Evolutionary conservation across 1,284 basidiomycete species (phyloP), one percentile per base, ranked within the genome.

Genomic region (Farysia itapuensis): DNA sequence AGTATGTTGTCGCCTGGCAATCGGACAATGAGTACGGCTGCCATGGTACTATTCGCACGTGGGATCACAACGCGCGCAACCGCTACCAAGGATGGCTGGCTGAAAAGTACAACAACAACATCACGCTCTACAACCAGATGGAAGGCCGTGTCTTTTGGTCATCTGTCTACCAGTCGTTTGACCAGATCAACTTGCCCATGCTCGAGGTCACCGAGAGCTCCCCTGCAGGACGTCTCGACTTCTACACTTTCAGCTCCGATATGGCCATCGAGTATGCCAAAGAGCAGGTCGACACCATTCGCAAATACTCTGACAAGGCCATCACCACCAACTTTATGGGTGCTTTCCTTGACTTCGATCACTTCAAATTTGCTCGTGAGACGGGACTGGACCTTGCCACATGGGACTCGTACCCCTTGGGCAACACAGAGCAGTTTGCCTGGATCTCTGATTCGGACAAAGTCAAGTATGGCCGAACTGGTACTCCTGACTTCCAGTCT

Each of bases 251-350:
- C 34, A 43, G 38, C 13, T 58, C 53, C 3, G 59, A 66, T 35
- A 57, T 64, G 41, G 43, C 56, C 19, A 51, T 56, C 46, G 48
- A 51, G 22, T 64, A 53, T 23, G 54, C 59, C 22, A 52, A 58
- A 35, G 54, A 50, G 18, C 53, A 57, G 30, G 45, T 43, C 9
- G 54, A 66, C 25, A 42, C 37, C 19, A 54, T 63, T 26, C 52
- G 64, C 24, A 32, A 43, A 35, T 29, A 65, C 51, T 47, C 41
- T 6, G 35, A 51, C 51, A 46, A 53, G 37, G 52, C 47, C 4
- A 59, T 66, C 50, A 64, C 64, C 4, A 63, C 64, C 35, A 66
- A 66, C 43, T 58, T 64, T 21, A 61, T 66, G 57, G 52, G 52
- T 13, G 51, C 35, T 13, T 57, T 53, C 35, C 36, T 59, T 29